Base-by-base conservation (phyloP, 805 yeast genomes). In the Saccharomycopsis sp. region DNA sequence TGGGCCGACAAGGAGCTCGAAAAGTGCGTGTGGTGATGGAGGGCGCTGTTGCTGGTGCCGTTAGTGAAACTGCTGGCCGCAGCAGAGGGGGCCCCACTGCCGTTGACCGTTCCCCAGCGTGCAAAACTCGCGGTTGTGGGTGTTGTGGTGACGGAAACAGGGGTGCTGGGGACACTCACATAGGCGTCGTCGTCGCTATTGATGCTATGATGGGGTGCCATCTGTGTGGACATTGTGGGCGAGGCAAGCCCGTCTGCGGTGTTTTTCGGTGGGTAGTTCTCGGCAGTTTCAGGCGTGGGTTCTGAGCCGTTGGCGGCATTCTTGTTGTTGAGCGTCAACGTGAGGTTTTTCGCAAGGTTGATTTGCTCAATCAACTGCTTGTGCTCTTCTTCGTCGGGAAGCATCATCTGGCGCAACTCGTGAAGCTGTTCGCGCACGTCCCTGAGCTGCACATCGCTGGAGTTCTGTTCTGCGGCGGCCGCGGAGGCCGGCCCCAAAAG, bases 291-390 rank as follows among this genome's bases (percentile, higher is more conserved):
- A n/a, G n/a, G n/a, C n/a, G n/a, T n/a, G n/a, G n/a, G n/a, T n/a
- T n/a, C n/a, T n/a, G n/a, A n/a, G 37, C 37, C 37, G 5, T 5
- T 12, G 5, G 37, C 37, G 5, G 37, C 37, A 44, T 44, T 12
- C 21, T 44, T 12, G 21, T 44, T 44, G 21, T 44, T 44, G 8
- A 44, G 8, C 9, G 7, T 44, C 48, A 44, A 44, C 16, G 48
- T 18, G 7, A 58, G 47, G 50, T 57, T 54, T 51, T 57, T 57
- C 20, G 47, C 52, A 20, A 54, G 61, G 21, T 52, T 54, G 12
- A 57, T 57, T 23, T 60, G 57, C 5, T 59, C 62, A 7, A 57
- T 20, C 12, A 57, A 34, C 15, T 55, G 58, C 21, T 57, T 52
- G 18, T 53, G 44, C n/a, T 18, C 18, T 8, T 34, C 51, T 41